These are phyloP conservation scores for Fusarium sp. DNA, from an alignment of 2,329 filamentous ascomycete genomes.

Conservation along the genomic window DNA sequence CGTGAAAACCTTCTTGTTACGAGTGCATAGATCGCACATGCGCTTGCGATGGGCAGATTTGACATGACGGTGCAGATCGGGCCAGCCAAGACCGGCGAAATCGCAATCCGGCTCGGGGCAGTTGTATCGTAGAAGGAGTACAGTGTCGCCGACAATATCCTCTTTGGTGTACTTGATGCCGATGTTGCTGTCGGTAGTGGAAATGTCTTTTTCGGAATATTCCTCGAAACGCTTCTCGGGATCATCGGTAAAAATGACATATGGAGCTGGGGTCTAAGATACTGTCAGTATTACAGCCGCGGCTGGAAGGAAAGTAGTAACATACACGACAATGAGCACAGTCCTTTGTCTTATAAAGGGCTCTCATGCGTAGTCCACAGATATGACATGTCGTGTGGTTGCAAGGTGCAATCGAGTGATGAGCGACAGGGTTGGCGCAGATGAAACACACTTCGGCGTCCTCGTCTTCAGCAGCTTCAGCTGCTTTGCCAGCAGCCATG, in stretches of 20 bases:
- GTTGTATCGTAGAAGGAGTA: slow-evolving; percentile 90
- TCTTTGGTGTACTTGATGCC: slow-evolving; percentile 91
- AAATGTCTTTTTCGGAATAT: slow-evolving; percentile 79
- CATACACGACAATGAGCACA: slow-evolving; percentile 94
- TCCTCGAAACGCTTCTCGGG: slow-evolving; percentile 84
- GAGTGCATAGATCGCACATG: slow-evolving; percentile 89
- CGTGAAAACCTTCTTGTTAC: slow-evolving; percentile 98
- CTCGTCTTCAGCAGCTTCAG: slow-evolving; percentile 55
- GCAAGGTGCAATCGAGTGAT: slow-evolving; percentile 90
- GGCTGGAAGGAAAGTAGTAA: background rate
- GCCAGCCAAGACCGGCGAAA: slow-evolving; percentile 78
- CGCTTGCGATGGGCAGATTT: slow-evolving; percentile 83
- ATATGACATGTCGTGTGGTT: slow-evolving; percentile 98
- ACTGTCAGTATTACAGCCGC: slow-evolving; percentile 33
- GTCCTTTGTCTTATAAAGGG: slow-evolving; percentile 94
- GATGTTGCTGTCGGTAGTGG: slow-evolving; percentile 82
- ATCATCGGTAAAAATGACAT: slow-evolving; percentile 93
- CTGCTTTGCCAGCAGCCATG: slow-evolving; percentile 43
- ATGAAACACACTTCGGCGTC: slow-evolving; percentile 95
- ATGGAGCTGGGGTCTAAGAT: slow-evolving; percentile 72
- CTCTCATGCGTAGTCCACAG: slow-evolving; percentile 88
- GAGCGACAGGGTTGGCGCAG: slow-evolving; percentile 88
- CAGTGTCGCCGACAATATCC: slow-evolving; percentile 90
- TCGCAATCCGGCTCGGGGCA: slow-evolving; percentile 86
- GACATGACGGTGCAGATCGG: slow-evolving; percentile 77